phyloP scores from a whole-genome alignment of 805 yeast species.

The Dipodascus geniculatus region DNA sequence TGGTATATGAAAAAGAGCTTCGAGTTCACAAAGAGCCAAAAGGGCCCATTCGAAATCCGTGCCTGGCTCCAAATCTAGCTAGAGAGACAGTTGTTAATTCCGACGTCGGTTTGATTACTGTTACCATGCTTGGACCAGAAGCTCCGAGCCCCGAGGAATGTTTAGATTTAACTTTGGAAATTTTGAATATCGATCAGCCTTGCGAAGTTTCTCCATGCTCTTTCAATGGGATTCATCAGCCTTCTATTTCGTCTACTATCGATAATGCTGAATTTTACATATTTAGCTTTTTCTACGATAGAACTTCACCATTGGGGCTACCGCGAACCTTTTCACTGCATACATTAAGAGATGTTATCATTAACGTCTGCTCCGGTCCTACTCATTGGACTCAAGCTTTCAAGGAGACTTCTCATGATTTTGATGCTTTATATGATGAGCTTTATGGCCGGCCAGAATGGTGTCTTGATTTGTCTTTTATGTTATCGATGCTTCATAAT shows the following conservation, averaged over 20 bases:
- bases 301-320: constrained; percentile 86
- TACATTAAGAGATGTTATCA: constrained; percentile 70
- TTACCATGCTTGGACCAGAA: constrained; percentile 51
- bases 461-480: constrained; percentile 87
- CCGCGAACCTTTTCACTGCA: constrained; percentile 73
- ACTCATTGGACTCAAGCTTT: constrained; percentile 30
- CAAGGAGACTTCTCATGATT: constrained; percentile 42
- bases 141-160: constrained; percentile 64
- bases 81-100: constrained; percentile 53
- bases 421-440: constrained; percentile 51
- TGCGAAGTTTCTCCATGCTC: constrained; percentile 77
- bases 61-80: constrained; percentile 28
- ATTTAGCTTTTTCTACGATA: constrained; percentile 88
- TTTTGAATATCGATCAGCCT: constrained; percentile 67
- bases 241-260: constrained; percentile 72
- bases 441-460: constrained; percentile 75
- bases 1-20: constrained; percentile 37
- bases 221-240: constrained; percentile 94
- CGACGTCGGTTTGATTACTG: constrained; percentile 34
- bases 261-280: constrained; percentile 66
- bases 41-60: constrained; percentile 7
- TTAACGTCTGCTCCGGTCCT: constrained; percentile 76
- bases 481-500: constrained; percentile 75
- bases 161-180: constrained; percentile 63
- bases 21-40: constrained; percentile 22